phyloP scores from a whole-genome alignment of 345 rosid species.

The Arabis hirsuta region DNA sequence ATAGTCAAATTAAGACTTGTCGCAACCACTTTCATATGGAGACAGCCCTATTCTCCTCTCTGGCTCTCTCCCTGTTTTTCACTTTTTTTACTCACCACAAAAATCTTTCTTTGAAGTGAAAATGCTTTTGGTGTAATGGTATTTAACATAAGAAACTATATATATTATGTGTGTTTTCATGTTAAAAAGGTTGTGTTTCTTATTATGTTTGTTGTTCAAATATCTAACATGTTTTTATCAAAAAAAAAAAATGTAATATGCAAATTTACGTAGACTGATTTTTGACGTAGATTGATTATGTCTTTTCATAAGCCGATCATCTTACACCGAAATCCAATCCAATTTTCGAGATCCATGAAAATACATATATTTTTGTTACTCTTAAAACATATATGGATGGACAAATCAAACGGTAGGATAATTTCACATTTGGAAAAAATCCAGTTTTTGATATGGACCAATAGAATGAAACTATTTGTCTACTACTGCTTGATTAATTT shows the following conservation, averaged over 20 bases:
- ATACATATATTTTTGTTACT: too few relatives aligned
- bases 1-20: slow-evolving; percentile 25
- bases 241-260: not conserved
- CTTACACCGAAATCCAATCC: too few relatives aligned
- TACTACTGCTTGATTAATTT: not conserved
- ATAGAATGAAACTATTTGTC: too few relatives aligned
- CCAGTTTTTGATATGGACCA: too few relatives aligned
- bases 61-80: not conserved
- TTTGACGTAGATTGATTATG: too few relatives aligned
- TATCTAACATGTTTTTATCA: too few relatives aligned
- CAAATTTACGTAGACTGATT: slow-evolving; percentile 4
- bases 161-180: not conserved
- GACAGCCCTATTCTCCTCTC: slow-evolving; percentile 3
- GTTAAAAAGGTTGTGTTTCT: slow-evolving; percentile 2
- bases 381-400: too few relatives aligned
- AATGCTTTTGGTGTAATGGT: not conserved
- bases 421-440: too few relatives aligned
- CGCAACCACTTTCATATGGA: slow-evolving; percentile 18
- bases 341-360: too few relatives aligned
- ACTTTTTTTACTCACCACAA: slow-evolving; percentile 1
- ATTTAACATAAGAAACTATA: not conserved
- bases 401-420: too few relatives aligned
- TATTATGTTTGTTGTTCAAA: not conserved
- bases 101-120: not conserved
- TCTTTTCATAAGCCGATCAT: too few relatives aligned